Conservation (phyloP, 306 rosid genomes). For the Pyrus communis region DNA sequence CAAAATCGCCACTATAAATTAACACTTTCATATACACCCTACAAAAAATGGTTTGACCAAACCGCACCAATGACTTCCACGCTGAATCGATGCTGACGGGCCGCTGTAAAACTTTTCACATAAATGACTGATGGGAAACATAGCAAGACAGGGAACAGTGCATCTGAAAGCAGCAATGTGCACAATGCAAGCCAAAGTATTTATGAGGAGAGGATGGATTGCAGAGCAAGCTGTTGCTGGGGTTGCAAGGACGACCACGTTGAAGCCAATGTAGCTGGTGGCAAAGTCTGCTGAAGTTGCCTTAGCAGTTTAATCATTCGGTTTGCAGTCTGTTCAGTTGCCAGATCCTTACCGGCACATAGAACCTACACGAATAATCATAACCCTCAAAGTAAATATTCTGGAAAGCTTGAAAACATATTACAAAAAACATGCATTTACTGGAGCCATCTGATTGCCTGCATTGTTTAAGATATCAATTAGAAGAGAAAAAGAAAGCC, state of each 20-base stretch:
- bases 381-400: background rate
- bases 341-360: slow-evolving; percentile 51
- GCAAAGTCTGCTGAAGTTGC: slow-evolving; percentile 72
- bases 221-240: slow-evolving; percentile 66
- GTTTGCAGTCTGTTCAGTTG: slow-evolving; percentile 61
- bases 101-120: slow-evolving; percentile 43
- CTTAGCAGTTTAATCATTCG: slow-evolving; percentile 53
- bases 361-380: slow-evolving; percentile 2
- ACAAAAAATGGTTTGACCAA: slow-evolving; percentile 32
- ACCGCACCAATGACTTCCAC: slow-evolving; percentile 46
- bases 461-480: background rate
- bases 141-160: slow-evolving; percentile 29
- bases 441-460: background rate
- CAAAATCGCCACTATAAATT: slow-evolving; percentile 39
- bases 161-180: slow-evolving; percentile 23
- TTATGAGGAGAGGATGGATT: slow-evolving; percentile 60
- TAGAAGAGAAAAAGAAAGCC: background rate
- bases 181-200: slow-evolving; percentile 22
- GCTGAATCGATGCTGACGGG: slow-evolving; percentile 37
- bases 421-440: background rate
- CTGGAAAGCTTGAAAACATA: background rate
- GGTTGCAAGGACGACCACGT: slow-evolving; percentile 75
- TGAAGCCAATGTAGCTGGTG: slow-evolving; percentile 56
- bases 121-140: slow-evolving; percentile 58
- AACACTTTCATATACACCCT: slow-evolving; percentile 61